Base-by-base conservation (phyloP, 2,329 filamentous ascomycete species). In the Piedraia hortae region DNA sequence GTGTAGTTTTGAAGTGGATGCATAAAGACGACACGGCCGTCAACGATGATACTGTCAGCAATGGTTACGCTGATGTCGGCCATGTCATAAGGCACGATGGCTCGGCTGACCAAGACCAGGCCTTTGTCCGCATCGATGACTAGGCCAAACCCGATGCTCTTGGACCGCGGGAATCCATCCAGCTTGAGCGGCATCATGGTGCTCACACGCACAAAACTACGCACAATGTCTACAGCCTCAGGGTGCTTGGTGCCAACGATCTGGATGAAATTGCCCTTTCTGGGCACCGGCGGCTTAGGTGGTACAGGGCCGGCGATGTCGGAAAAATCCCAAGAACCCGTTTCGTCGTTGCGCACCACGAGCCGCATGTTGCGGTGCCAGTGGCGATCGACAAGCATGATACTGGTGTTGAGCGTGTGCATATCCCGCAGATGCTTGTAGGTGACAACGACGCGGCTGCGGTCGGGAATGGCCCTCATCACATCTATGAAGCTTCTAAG, bases 61-160 rank as follows among this genome's bases (percentile, higher is more conserved):
- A 97, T 88, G 8, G 85, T 93, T 35, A 97, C 63, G 19, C 72
- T 78, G 34, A 97, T 88, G 39, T 97, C 85, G 47, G 82, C 93
- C 15, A 97, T 62, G 43, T 97, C 78, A 40, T 91, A 91, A 2
- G 85, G 85, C 10, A 97, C 73, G 31, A 91, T 77, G 2, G 88
- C 82, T 39, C 85, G 56, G 2, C 85, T 93, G 24, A 93, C 82
- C 27, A 93, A 62, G 4, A 97, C 85, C 10, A 97, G 57, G 10
- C 85, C 85, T 50, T 91, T 82, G 28, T 88, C 77, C 1, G 88
- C 85, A 46, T 97, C 85, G 29, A 97, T 74, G n/a, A 97, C 82
- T 16, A 97, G 53, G 17, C 85, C 85, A 56, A 90, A 91, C 1
- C 85, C 85, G 50, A 78, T 85, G 48, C 89, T 85, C 21, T 78